Evolutionary conservation across 768 basidiomycete genomes (phyloP), one percentile per base, ranked within the genome.

Genomic region (Strobilomyces echinocephalus): DNA sequence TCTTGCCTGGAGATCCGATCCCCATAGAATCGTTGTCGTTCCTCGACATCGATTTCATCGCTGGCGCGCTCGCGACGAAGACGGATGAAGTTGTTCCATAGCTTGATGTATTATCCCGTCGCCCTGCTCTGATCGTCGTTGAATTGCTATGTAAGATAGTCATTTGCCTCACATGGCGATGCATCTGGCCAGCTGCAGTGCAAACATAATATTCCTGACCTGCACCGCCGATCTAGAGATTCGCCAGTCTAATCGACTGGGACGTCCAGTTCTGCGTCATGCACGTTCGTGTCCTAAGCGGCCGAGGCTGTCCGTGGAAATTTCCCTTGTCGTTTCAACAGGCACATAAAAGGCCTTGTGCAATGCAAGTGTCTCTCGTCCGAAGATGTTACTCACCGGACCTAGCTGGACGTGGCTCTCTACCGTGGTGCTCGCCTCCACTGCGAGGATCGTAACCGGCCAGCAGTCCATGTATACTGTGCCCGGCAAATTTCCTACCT

Each of bases 401-500:
- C 31, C 31, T 31, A 46, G 21, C 20, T 24, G 24, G 24, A 21
- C 35, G 5, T 35, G 30, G 53, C 46, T 59, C n/a, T 31, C 42
- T 35, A 56, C 38, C 8, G 42, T 40, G n/a, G 49, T 55, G 20
- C 14, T 66, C 9, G 46, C 24, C 24, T 56, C 46, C 18, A 10
- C 43, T n/a, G 14, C 56, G n/a, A 34, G 35, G 12, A 44, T 54
- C 8, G 58, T 38, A 9, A 53, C 33, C 34, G 62, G 40, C 16
- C 57, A 63, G 33, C 55, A 52, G 50, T 55, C 65, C 14, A 49
- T 21, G 28, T 85, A 78, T 60, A 80, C 84, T 4, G 84, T 69
- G 6, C 78, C 83, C 5, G 85, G 84, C 28, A 61, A 70, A 4
- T 88, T 87, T 65, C 86, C 87, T 2, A 85, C 85, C 2, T 78